These are phyloP conservation scores for Russula emetica DNA, from an alignment of 768 basidiomycete genomes.

Conservation along the genomic window DNA sequence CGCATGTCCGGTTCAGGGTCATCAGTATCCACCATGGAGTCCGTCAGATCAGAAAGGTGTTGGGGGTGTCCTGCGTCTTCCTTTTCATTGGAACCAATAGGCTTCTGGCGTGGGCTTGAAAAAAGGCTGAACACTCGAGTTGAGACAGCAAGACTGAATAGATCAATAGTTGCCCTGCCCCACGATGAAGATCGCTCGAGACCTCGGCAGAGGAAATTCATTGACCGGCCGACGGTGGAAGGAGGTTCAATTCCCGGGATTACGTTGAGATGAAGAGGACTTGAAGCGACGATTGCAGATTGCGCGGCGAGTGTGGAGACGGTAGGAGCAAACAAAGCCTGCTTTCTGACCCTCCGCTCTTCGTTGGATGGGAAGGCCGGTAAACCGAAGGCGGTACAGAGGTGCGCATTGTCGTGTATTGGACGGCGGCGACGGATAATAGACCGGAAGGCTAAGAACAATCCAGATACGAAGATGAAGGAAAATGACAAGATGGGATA, in stretches of 20 bases:
- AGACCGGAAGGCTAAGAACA: constrained; percentile 1
- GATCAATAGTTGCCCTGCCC: constrained; percentile 4
- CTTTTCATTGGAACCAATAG: background rate
- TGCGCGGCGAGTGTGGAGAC: constrained; percentile 15
- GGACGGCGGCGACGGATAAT: constrained; percentile 1
- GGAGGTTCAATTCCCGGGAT: background rate
- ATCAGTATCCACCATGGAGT: background rate
- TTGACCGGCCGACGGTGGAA: background rate
- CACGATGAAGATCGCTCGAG: constrained; percentile 3
- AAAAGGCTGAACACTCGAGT: background rate
- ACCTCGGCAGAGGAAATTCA: constrained; percentile 1
- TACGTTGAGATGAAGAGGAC: constrained; percentile 12
- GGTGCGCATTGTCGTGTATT: background rate
- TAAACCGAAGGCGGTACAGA: background rate
- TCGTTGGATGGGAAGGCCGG: background rate
- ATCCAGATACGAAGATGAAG: background rate
- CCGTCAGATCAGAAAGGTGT: background rate
- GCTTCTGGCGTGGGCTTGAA: background rate
- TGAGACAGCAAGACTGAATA: background rate
- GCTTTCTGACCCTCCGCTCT: background rate
- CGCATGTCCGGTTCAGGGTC: background rate
- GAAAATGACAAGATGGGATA: constrained; percentile 7
- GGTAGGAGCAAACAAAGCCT: constrained; percentile 1
- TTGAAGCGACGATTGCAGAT: constrained; percentile 23
- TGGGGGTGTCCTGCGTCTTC: background rate